Evolutionary conservation across 2,329 filamentous ascomycete genomes (phyloP).

Genomic region (Diaporthe australafricana): DNA sequence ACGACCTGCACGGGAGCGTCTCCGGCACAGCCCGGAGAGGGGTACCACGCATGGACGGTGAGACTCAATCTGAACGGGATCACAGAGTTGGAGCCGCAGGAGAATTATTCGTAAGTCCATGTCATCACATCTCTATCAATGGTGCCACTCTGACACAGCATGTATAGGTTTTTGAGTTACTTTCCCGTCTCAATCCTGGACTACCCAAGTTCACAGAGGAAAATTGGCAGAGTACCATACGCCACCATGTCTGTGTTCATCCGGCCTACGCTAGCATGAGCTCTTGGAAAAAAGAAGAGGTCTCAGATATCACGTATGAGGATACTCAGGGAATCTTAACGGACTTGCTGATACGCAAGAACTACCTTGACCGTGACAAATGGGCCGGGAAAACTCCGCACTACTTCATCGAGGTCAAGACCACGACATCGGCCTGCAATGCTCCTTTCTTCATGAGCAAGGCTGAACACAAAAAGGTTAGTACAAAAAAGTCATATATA

Average conservation of each 20-base stretch:
- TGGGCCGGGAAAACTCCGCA: conserved; percentile 47
- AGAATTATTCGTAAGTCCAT: conserved; percentile 40
- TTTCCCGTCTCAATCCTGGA: conserved; percentile 44
- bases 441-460: conserved; percentile 61
- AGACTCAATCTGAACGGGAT: conserved; percentile 33
- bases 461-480: conserved; percentile 54
- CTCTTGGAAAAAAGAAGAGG: conserved; percentile 55
- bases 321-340: conserved; percentile 52
- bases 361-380: conserved; percentile 44
- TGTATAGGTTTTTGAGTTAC: conserved; percentile 53
- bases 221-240: conserved; percentile 64
- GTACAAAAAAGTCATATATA: conserved; percentile 33
- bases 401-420: conserved; percentile 65
- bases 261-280: conserved; percentile 53
- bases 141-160: not conserved
- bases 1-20: no score
- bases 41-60: not conserved
- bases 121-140: no score
- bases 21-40: not conserved
- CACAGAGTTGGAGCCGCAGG: conserved; percentile 40
- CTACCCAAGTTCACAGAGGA: conserved; percentile 49
- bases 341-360: conserved; percentile 46
- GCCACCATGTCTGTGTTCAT: conserved; percentile 52
- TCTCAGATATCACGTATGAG: conserved; percentile 58
- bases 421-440: conserved; percentile 51